Percentiles rank a stretch among this genome's conserved stretches.
These are phyloP conservation scores for Barnettozyma californica DNA, from an alignment of 805 yeast species.

Conservation along the genomic window DNA sequence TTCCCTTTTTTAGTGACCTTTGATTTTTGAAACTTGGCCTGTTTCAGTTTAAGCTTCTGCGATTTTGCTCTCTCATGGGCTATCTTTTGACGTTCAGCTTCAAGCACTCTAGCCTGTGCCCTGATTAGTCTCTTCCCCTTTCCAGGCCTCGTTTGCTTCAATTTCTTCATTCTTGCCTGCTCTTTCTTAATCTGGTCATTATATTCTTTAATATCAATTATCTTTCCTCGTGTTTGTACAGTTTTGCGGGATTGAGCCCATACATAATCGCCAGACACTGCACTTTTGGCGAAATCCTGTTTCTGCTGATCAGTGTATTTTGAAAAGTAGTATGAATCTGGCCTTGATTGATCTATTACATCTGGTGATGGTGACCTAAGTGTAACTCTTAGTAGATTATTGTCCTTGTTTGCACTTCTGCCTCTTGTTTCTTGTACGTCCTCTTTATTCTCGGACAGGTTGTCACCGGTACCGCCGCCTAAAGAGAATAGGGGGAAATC, in stretches of 20 bases:
- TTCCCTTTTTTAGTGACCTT: constrained; percentile 22
- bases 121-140: constrained; percentile 20
- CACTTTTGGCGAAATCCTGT: constrained; percentile 9
- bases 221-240: constrained; percentile 9
- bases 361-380: constrained; percentile 25
- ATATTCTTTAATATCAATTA: constrained; percentile 13
- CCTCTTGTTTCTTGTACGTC: constrained; percentile 8
- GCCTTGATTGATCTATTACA: constrained; percentile 18
- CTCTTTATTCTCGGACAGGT: neutral
- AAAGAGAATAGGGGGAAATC: constrained; percentile 27
- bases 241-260: constrained; percentile 1
- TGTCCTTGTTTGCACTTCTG: constrained; percentile 11
- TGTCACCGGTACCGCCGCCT: constrained; percentile 10
- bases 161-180: constrained; percentile 2
- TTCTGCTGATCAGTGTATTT: constrained; percentile 8
- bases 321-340: constrained; percentile 19
- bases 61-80: constrained; percentile 11
- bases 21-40: constrained; percentile 13
- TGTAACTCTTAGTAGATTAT: constrained; percentile 14
- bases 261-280: constrained; percentile 19
- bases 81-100: constrained; percentile 8
- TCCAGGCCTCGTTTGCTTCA: constrained; percentile 21
- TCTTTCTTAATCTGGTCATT: constrained; percentile 16
- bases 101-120: constrained; percentile 10
- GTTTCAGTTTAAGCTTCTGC: constrained; percentile 17